These are phyloP conservation scores for Gaillardinia entomophila DNA, from an alignment of 805 yeast genomes.

Conservation along the genomic window DNA sequence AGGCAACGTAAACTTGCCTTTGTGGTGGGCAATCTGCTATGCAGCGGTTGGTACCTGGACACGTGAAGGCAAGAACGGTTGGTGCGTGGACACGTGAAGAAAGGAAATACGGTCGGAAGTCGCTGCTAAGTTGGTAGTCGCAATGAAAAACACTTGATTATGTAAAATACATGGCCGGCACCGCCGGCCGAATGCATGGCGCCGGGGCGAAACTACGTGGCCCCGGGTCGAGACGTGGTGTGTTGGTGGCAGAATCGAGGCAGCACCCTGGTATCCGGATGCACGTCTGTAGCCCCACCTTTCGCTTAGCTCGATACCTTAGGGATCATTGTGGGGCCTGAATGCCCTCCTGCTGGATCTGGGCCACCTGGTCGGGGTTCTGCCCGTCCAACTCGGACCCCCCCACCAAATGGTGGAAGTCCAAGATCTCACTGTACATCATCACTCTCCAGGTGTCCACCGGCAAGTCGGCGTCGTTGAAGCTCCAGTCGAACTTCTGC, in stretches of 20 bases:
- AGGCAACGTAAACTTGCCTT: no score
- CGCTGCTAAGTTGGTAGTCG: no score
- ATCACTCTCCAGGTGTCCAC: slow-evolving; percentile 98
- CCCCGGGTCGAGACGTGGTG: slow-evolving; percentile 10
- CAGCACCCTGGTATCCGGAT: slow-evolving; percentile 3
- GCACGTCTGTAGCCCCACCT: neutral
- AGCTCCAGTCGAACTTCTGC: slow-evolving; percentile 94
- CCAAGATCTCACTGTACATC: slow-evolving; percentile 97
- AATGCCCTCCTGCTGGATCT: slow-evolving; percentile 21
- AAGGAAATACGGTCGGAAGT: no score
- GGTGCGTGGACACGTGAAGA: no score
- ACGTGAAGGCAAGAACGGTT: no score
- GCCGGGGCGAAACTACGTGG: slow-evolving; percentile 7
- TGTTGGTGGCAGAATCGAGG: slow-evolving; percentile 2
- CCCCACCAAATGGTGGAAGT: slow-evolving; percentile 85
- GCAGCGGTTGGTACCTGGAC: no score
- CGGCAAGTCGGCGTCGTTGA: slow-evolving; percentile 95
- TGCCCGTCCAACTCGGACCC: neutral
- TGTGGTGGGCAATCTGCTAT: no score
- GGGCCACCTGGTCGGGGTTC: slow-evolving; percentile 13
- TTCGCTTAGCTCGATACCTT: neutral
- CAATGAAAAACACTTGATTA: no score
- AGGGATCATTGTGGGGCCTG: no score
- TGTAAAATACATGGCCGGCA: no score
- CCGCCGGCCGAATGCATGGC: no score